phyloP scores from a whole-genome alignment of 306 rosid species.

The Prunus mume region DNA sequence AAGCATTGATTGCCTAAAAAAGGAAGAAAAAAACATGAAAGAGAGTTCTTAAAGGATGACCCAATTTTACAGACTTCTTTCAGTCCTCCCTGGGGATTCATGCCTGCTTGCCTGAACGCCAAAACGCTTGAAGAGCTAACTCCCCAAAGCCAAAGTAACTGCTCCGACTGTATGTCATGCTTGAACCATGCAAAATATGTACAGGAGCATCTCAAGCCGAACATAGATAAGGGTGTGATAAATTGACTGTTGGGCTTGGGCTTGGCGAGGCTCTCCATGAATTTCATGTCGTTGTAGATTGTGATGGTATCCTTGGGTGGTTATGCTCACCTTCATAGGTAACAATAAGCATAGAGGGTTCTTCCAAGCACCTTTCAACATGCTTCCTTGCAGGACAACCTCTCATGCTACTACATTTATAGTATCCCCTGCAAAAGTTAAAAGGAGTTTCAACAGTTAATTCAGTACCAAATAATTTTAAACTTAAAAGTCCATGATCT shows the following conservation, averaged over 20 bases:
- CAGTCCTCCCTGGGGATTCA: slow-evolving; percentile 27
- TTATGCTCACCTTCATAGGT: slow-evolving; percentile 98
- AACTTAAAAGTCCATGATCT: background rate
- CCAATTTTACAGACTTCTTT: slow-evolving; percentile 52
- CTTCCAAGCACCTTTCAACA: slow-evolving; percentile 95
- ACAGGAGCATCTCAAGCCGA: slow-evolving; percentile 65
- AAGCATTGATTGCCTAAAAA: slow-evolving; percentile 33
- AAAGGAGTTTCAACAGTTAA: slow-evolving; percentile 9
- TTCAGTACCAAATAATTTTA: background rate
- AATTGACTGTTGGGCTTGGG: slow-evolving; percentile 28
- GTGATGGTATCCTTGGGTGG: slow-evolving; percentile 75
- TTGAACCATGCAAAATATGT: slow-evolving; percentile 59
- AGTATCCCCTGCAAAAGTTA: slow-evolving; percentile 79
- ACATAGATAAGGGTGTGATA: slow-evolving; percentile 22
- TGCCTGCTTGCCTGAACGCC: slow-evolving; percentile 24
- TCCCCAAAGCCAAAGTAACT: slow-evolving; percentile 30
- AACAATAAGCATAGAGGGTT: slow-evolving; percentile 88
- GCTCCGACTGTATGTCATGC: slow-evolving; percentile 38
- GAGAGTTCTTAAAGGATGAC: slow-evolving; percentile 40
- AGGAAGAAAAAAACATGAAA: slow-evolving; percentile 20
- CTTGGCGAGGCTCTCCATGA: slow-evolving; percentile 33
- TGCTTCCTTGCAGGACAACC: slow-evolving; percentile 99
- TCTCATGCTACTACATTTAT: slow-evolving; percentile 99
- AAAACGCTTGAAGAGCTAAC: slow-evolving; percentile 36
- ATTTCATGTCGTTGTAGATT: slow-evolving; percentile 71